Conservation (phyloP, 1,284 basidiomycete genomes). For the Moesziomyces parantarcticus region DNA sequence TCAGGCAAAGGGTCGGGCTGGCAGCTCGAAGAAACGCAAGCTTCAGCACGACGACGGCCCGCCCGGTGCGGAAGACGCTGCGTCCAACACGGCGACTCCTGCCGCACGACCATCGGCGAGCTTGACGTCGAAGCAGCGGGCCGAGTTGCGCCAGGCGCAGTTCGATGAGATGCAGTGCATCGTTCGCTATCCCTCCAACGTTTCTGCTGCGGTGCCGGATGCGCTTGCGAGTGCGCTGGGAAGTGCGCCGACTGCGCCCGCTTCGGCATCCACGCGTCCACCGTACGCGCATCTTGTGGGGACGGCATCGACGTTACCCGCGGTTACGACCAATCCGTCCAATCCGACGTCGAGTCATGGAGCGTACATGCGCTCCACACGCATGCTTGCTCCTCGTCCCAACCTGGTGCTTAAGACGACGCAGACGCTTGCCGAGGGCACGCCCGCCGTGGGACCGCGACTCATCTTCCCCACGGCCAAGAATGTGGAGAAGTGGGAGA, state of each 20-base stretch:
- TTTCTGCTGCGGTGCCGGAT: constrained; percentile 1
- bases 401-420: constrained; percentile 53
- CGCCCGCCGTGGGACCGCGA: constrained; percentile 55
- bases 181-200: constrained; percentile 52
- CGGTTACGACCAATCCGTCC: constrained; percentile 49
- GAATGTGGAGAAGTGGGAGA: constrained; percentile 67
- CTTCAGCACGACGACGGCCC: constrained; percentile 41
- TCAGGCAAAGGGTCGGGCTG: constrained; percentile 19
- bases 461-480: constrained; percentile 63
- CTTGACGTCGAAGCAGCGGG: constrained; percentile 51
- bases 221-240: background rate
- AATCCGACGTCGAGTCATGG: constrained; percentile 58
- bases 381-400: constrained; percentile 62
- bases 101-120: constrained; percentile 18
- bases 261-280: constrained; percentile 23
- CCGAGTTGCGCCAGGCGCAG: constrained; percentile 58
- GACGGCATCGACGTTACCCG: constrained; percentile 61
- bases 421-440: constrained; percentile 57
- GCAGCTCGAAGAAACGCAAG: constrained; percentile 46
- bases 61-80: constrained; percentile 27
- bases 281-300: constrained; percentile 65
- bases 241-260: constrained; percentile 1
- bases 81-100: constrained; percentile 12
- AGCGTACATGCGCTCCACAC: constrained; percentile 63
- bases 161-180: constrained; percentile 65